Evolutionary conservation across 2,329 filamentous ascomycete species (phyloP), one percentile per base, ranked within the genome.

Genomic region (Alternaria hordeiaustralica): DNA sequence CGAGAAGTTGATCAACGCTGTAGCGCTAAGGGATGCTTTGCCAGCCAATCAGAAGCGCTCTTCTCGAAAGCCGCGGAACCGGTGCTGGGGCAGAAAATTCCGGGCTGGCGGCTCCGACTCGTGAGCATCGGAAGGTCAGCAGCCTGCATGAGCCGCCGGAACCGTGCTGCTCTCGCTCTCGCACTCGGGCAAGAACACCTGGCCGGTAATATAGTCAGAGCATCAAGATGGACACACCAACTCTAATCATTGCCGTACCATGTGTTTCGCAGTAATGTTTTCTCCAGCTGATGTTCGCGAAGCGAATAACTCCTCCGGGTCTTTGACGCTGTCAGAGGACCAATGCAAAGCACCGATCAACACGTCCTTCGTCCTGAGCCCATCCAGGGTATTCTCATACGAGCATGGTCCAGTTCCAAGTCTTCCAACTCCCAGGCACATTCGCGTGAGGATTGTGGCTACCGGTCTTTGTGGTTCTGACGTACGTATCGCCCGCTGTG

Each of bases 91-190:
- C 18, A 36, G 50, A 36, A 9, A 36, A 28, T 2, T 41, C 36
- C 36, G 36, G n/a, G 30, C 13, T 51, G 47, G 47, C 23, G 23
- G n/a, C 23, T 51, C 49, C 23, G 49, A 20, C 36, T 41, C 15
- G n/a, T 41, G n/a, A 1, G 1, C 36, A 18, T 41, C 36, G 36
- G 36, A 18, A 41, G 36, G 26, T 51, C 49, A 51, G 49, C 49
- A 58, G 20, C 59, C 18, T 47, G 23, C 45, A 47, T 47, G 13
- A 36, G 23, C 54, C 36, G 46, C 46, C 60, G 60, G 60, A 62
- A 53, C 60, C 54, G 60, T 28, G 3, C 23, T 28, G 23, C 49
- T 10, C 3, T 51, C 49, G 49, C 49, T 28, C 26, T 51, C 26
- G 26, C 26, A 30, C 49, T 28, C n/a, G 15, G 49, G 23, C 0